Evolutionary conservation across 2,329 filamentous ascomycete genomes (phyloP), one percentile per base, ranked within the genome.

Genomic region (Botrytis sinoallii): DNA sequence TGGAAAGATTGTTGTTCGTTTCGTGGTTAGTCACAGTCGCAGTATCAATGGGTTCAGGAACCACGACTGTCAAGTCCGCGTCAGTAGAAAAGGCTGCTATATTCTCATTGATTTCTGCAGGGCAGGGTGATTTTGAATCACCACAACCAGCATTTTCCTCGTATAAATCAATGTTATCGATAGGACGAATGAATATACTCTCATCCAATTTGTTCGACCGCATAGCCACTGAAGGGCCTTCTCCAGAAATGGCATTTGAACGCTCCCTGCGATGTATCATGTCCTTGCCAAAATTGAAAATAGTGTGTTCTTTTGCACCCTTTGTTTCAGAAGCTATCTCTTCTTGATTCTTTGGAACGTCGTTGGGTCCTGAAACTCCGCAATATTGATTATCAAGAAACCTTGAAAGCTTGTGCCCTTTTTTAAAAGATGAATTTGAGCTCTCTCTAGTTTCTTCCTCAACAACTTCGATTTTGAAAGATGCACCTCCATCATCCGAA

Each of bases 161-260:
- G 52, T 69, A 69, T 16, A 69, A 42, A 69, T 69, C 48, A 32
- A 32, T 9, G 20, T 57, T 57, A 1, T 69, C 38, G 18, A 69
- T 57, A 32, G 66, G 66, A 57, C 42, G 35, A 32, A 69, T 57
- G 9, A 44, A 57, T 32, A 69, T 57, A 57, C 38, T 57, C 18
- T 57, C 66, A 40, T 57, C 22, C 1, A 29, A 57, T 57, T 44
- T 42, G 3, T 16, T 52, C n/a, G 38, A 44, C 18, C 48, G 18
- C 10, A 42, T 10, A 29, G 8, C 9, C 16, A 32, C 38, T 2
- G n/a, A 40, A 57, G 25, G 25, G 2, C 25, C 48, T 69, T 59
- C 38, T 42, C 38, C 66, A 32, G 48, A 42, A 57, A 57, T 69
- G 22, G 48, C 66, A 69, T 69, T 69, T 18, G 66, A 69, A 57